A percentile compares a stretch with the other conserved stretches of the same genome.
Conservation (phyloP, 257 asterid species). For the Salvia miltiorrhiza region DNA sequence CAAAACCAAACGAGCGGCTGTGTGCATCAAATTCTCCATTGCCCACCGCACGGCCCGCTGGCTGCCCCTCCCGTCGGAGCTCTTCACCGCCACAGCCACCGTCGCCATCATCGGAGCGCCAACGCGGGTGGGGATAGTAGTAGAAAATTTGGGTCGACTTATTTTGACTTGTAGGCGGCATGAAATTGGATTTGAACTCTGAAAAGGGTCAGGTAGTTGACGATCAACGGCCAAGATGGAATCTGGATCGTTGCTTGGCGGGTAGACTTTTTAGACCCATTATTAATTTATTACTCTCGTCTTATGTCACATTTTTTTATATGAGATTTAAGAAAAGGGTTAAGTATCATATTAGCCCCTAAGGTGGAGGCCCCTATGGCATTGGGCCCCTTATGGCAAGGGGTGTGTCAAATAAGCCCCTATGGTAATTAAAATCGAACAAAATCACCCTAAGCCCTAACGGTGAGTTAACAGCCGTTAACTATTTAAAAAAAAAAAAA, state of each 20-base stretch:
- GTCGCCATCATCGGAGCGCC: slow-evolving; percentile 38
- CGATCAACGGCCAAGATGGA: slow-evolving; percentile 26
- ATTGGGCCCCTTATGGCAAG: no score
- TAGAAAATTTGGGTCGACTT: background rate
- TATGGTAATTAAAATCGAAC: no score
- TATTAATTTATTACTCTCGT: background rate
- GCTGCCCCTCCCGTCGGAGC: slow-evolving; percentile 68
- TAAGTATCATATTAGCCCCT: no score
- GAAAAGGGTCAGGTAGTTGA: slow-evolving; percentile 7
- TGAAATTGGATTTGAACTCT: slow-evolving; percentile 20
- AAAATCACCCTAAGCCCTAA: no score
- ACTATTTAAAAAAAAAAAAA: no score
- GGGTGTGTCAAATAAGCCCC: no score
- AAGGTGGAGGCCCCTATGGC: no score
- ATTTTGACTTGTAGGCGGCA: background rate
- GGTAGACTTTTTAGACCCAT: background rate
- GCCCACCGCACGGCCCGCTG: slow-evolving; percentile 81
- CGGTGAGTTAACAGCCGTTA: no score
- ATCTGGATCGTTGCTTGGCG: slow-evolving; percentile 15
- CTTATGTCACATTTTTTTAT: no score
- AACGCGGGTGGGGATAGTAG: slow-evolving; percentile 7
- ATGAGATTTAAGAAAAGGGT: no score
- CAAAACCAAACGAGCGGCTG: slow-evolving; percentile 47
- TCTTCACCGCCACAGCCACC: slow-evolving; percentile 77
- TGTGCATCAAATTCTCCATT: slow-evolving; percentile 51